phyloP scores from a whole-genome alignment of 805 yeast genomes.

The Teunomyces kruisii region DNA sequence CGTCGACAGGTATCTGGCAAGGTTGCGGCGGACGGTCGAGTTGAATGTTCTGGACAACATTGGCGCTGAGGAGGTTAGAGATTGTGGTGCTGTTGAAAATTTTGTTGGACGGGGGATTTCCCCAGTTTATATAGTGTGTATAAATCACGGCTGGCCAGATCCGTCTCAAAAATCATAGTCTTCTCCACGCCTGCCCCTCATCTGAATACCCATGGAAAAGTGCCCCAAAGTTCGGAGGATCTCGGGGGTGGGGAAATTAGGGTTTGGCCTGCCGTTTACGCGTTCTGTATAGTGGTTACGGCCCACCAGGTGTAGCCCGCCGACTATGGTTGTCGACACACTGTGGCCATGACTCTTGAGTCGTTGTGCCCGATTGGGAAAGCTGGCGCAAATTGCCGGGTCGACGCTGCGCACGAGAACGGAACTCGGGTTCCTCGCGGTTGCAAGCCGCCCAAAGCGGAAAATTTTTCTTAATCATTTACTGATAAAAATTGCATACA shows the following conservation, averaged over 20 bases:
- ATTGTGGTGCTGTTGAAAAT: not conserved
- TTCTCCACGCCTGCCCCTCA: not conserved
- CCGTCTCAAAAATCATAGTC: constrained; percentile 1
- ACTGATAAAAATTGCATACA: too few relatives aligned
- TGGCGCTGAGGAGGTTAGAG: not conserved
- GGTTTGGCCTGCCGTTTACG: too few relatives aligned
- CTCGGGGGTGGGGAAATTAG: too few relatives aligned
- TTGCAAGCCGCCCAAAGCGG: not conserved
- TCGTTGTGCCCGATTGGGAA: not conserved
- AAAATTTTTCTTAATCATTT: too few relatives aligned
- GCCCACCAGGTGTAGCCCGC: too few relatives aligned
- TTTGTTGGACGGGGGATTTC: not conserved
- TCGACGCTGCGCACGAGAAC: not conserved
- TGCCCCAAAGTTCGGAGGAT: too few relatives aligned
- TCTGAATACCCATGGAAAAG: not conserved
- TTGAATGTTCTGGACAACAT: constrained; percentile 2
- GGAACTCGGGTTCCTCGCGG: constrained; percentile 1
- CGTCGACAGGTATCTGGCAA: constrained; percentile 9
- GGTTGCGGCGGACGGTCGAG: constrained; percentile 3
- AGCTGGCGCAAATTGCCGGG: not conserved
- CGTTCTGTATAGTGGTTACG: too few relatives aligned
- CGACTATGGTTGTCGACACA: too few relatives aligned
- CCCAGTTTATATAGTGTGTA: not conserved
- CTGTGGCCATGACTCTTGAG: not conserved
- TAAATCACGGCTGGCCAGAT: constrained; percentile 4